Evolutionary conservation across 768 basidiomycete genomes (phyloP).

Genomic region (Fomitopsis pulvina): DNA sequence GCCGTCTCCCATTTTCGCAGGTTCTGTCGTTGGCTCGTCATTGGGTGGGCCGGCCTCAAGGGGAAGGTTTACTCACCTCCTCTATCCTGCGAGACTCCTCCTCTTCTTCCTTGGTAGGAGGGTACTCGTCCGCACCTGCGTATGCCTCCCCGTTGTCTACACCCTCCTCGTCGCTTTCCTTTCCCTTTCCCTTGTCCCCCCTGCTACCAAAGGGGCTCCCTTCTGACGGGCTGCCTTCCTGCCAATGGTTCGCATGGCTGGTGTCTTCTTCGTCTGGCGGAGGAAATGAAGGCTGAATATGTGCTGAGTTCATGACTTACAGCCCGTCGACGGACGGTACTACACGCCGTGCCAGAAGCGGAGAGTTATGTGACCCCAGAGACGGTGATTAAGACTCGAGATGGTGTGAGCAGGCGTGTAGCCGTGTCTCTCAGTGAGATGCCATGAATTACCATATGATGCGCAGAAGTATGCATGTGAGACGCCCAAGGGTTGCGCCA

Average conservation of each 20-base stretch:
- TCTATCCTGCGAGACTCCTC: slow-evolving; percentile 63
- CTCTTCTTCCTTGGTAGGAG: slow-evolving; percentile 60
- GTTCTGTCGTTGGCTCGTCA: slow-evolving; percentile 40
- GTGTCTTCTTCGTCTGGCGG: slow-evolving; percentile 44
- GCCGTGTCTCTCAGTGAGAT: not conserved
- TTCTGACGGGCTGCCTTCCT: slow-evolving; percentile 24
- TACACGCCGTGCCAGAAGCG: not conserved
- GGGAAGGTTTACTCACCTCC: slow-evolving; percentile 45
- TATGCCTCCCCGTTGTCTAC: slow-evolving; percentile 20
- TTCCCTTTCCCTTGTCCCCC: slow-evolving; percentile 28
- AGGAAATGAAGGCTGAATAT: slow-evolving; percentile 28
- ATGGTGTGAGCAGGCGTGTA: not conserved
- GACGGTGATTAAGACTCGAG: not conserved
- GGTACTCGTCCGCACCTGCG: slow-evolving; percentile 38
- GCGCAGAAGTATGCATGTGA: not conserved
- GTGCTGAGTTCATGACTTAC: not conserved
- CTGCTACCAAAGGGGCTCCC: slow-evolving; percentile 17
- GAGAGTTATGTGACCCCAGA: not conserved
- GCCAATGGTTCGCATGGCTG: slow-evolving; percentile 28
- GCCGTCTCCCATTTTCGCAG: slow-evolving; percentile 72
- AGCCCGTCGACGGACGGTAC: not conserved
- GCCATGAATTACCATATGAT: not conserved
- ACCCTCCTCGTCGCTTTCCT: slow-evolving; percentile 16
- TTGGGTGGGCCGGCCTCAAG: slow-evolving; percentile 1
- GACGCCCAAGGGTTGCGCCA: slow-evolving; percentile 9